Evolutionary conservation across 805 yeast genomes (phyloP), one percentile per base, ranked within the genome.

Genomic region (Starmera amethionina): DNA sequence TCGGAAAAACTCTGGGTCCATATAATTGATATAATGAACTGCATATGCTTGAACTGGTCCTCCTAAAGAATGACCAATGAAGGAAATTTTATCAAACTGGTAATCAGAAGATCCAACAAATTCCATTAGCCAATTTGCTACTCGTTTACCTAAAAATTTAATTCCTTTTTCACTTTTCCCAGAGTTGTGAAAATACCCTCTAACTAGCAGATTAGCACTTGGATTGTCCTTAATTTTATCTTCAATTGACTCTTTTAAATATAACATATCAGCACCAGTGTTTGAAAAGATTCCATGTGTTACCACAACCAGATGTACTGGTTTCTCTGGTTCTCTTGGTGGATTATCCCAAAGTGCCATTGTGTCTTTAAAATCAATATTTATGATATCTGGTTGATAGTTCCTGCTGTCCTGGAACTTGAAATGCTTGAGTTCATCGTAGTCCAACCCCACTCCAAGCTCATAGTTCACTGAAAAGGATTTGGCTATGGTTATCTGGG

Each of bases 241-340:
- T 46, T 85, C 93, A 13, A 93, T 75, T 50, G 71, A 72, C 52
- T 93, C 97, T 48, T 88, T 88, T 42, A 90, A 52, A 51, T 81
- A 89, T 15, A 85, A 68, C 94, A 93, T 77, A 59, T 93, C 98
- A 10, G 95, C 87, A 2, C 93, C 80, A 5, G 80, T 73, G 52
- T 89, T 93, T 2, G 97, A 85, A 53, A 87, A 95, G 22, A 93
- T 70, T 0, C 98, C 98, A 58, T 93, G 98, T 0, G 96, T 87
- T 11, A 89, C 49, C 4, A 93, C 68, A 3, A 90, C 93, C 41
- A 93, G 64, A 64, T 93, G 98, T 12, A 80, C 73, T 0, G 94
- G 93, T 42, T 62, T 58, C 5, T 63, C 51, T 0, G 69, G 63
- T 10, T 62, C 48, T 2, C 65, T 68, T 1, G 76, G 72, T 0